phyloP scores from a whole-genome alignment of 2,329 filamentous ascomycete genomes.

The Rhytidhysteron rufulum region DNA sequence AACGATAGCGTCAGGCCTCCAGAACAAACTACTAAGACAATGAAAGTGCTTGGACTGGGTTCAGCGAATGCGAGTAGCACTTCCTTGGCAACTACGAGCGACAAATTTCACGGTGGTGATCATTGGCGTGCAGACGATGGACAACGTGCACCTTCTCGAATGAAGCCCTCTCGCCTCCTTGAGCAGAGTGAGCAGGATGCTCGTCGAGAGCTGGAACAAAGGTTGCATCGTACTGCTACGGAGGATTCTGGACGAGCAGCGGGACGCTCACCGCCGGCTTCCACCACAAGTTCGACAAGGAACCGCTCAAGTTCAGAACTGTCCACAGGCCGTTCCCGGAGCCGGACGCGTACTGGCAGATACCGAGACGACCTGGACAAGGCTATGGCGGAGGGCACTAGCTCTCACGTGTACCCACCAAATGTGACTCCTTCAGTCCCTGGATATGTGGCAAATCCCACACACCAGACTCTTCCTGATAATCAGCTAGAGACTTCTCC shows the following conservation, averaged over 20 bases:
- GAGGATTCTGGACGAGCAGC: conserved; percentile 27
- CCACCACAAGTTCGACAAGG: conserved; percentile 39
- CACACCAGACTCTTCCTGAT: conserved; percentile 23
- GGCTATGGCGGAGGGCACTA: conserved; percentile 46
- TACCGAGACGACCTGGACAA: conserved; percentile 51
- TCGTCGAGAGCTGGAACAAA: conserved; percentile 26
- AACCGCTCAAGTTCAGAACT: conserved; percentile 55
- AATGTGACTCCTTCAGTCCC: conserved; percentile 31
- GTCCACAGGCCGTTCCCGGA: conserved; percentile 52
- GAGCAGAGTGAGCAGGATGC: conserved; percentile 33
- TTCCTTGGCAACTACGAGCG: conserved; percentile 21
- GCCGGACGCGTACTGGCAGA: conserved; percentile 43
- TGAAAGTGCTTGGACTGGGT: conserved; percentile 58
- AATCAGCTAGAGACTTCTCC: conserved; percentile 1
- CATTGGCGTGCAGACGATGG: conserved; percentile 22
- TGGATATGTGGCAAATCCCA: conserved; percentile 26
- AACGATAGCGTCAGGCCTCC: conserved; percentile 27
- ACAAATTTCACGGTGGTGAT: conserved; percentile 16
- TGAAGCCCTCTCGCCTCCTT: conserved; percentile 29
- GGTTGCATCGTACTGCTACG: conserved; percentile 29
- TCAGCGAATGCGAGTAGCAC: conserved; percentile 35
- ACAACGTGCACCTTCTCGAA: conserved; percentile 15
- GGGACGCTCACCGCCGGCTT: conserved; percentile 36
- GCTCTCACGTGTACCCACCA: conserved; percentile 27
- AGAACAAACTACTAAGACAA: conserved; percentile 51